Percentiles rank a stretch among this genome's conserved stretches.
These are phyloP conservation scores for Hypomyces rosellus DNA, from an alignment of 2,329 filamentous ascomycete species.

Conservation along the genomic window DNA sequence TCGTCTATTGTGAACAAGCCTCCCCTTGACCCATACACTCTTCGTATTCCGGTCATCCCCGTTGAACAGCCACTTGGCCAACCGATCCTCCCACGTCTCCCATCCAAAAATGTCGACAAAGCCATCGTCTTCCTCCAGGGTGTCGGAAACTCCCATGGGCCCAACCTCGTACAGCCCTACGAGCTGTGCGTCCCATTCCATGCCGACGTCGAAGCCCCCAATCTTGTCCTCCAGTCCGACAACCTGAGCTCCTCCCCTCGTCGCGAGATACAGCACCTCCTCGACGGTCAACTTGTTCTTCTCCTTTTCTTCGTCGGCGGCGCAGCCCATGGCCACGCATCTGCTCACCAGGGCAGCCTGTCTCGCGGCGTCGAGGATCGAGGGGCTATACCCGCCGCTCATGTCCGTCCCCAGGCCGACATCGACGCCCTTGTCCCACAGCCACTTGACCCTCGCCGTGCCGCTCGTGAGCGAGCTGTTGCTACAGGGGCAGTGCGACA, in stretches of 20 bases:
- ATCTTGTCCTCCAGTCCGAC: conserved; percentile 66
- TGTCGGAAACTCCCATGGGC: conserved; percentile 29
- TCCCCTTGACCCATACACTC: conserved; percentile 82
- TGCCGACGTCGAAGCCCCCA: conserved; percentile 78
- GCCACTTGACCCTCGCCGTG: conserved; percentile 64
- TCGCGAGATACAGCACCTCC: conserved; percentile 81
- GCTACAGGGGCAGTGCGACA: conserved; percentile 81
- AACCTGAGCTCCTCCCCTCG: conserved; percentile 77
- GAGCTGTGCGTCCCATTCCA: conserved; percentile 87
- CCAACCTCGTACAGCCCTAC: conserved; percentile 54
- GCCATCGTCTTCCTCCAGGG: conserved; percentile 33
- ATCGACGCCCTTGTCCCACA: conserved; percentile 68
- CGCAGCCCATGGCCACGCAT: conserved; percentile 54
- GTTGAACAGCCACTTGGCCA: conserved; percentile 92
- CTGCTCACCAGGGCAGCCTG: conserved; percentile 75
- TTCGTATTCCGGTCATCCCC: conserved; percentile 89
- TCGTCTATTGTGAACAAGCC: conserved; percentile 60
- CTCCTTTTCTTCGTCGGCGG: conserved; percentile 33
- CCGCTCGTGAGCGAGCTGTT: conserved; percentile 81
- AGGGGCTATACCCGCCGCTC: conserved; percentile 77
- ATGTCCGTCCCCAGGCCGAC: conserved; percentile 90
- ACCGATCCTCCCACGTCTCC: conserved; percentile 78
- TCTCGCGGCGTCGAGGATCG: conserved; percentile 74
- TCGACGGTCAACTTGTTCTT: conserved; percentile 69
- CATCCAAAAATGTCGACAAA: conserved; percentile 86